Evolutionary conservation across 257 asterid genomes (phyloP).

Genomic region (Primulina tabacum): DNA sequence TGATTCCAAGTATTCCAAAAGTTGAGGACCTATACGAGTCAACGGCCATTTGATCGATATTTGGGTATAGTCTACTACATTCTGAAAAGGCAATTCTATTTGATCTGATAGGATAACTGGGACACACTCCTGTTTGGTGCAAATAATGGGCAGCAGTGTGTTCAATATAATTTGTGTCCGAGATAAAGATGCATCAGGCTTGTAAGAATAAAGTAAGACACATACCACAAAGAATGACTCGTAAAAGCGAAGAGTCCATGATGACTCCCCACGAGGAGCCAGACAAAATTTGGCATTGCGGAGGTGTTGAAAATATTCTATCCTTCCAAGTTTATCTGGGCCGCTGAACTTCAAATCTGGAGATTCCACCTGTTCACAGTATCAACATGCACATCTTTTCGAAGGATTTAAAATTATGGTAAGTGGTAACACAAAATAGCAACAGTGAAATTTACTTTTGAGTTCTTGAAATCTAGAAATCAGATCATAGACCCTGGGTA

Average conservation of each 20-base stretch:
- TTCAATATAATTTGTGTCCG: constrained; percentile 6
- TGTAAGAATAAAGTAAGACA: constrained; percentile 18
- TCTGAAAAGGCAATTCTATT: constrained; percentile 84
- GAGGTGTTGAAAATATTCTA: constrained; percentile 82
- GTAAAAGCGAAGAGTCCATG: constrained; percentile 99
- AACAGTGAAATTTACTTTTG: not conserved
- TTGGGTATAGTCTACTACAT: constrained; percentile 64
- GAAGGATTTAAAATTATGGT: constrained; percentile 26
- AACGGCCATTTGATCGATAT: constrained; percentile 96
- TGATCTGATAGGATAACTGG: constrained; percentile 93
- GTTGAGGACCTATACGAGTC: constrained; percentile 58
- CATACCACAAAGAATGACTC: constrained; percentile 95
- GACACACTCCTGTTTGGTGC: constrained; percentile 77
- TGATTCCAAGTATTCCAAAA: constrained; percentile 77
- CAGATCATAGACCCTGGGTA: not conserved
- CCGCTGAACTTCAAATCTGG: constrained; percentile 97
- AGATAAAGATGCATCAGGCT: not conserved
- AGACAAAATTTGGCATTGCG: constrained; percentile 90
- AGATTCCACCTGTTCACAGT: constrained; percentile 91
- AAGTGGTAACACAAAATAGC: constrained; percentile 10
- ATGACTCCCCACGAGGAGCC: constrained; percentile 98
- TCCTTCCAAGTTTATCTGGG: constrained; percentile 73
- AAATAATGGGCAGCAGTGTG: constrained; percentile 25
- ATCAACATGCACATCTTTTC: constrained; percentile 51
- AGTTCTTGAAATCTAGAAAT: not conserved